Evolutionary conservation across 1,139 yeast genomes (phyloP).

Genomic region (Candida neerlandica): DNA sequence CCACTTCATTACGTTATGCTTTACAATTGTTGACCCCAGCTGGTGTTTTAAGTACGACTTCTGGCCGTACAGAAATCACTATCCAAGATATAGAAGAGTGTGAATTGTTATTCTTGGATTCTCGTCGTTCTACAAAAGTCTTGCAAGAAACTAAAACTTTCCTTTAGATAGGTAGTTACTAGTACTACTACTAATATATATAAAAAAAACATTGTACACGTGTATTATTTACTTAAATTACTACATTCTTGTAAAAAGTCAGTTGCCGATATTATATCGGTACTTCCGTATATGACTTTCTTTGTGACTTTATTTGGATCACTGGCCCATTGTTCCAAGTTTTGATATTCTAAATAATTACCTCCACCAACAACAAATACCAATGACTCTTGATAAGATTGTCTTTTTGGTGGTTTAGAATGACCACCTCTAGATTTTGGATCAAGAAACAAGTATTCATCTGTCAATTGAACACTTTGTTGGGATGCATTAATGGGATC

Average conservation of each 20-base stretch:
- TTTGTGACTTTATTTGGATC: slow-evolving; percentile 43
- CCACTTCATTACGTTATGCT: slow-evolving; percentile 86
- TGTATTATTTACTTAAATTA: slow-evolving; percentile 43
- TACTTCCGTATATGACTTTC: slow-evolving; percentile 81
- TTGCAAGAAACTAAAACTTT: slow-evolving; percentile 59
- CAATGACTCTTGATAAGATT: slow-evolving; percentile 74
- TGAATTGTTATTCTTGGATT: slow-evolving; percentile 82
- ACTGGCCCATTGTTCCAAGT: slow-evolving; percentile 79
- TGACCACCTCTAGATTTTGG: slow-evolving; percentile 91
- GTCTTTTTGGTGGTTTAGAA: slow-evolving; percentile 86
- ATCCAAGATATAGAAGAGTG: slow-evolving; percentile 84
- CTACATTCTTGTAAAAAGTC: slow-evolving; percentile 77
- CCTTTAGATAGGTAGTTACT: slow-evolving; percentile 29
- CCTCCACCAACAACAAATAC: slow-evolving; percentile 98
- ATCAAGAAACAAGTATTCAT: slow-evolving; percentile 87
- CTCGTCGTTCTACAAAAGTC: slow-evolving; percentile 79
- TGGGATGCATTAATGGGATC: slow-evolving; percentile 71
- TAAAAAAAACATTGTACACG: background rate
- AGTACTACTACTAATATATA: background rate
- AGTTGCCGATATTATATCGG: slow-evolving; percentile 74
- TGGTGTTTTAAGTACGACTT: slow-evolving; percentile 74
- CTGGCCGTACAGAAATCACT: slow-evolving; percentile 71
- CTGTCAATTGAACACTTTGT: slow-evolving; percentile 69
- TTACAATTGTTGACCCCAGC: slow-evolving; percentile 91
- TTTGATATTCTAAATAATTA: slow-evolving; percentile 89